Conservation (phyloP, 768 basidiomycete species). For the Pleurotus giganteus region DNA sequence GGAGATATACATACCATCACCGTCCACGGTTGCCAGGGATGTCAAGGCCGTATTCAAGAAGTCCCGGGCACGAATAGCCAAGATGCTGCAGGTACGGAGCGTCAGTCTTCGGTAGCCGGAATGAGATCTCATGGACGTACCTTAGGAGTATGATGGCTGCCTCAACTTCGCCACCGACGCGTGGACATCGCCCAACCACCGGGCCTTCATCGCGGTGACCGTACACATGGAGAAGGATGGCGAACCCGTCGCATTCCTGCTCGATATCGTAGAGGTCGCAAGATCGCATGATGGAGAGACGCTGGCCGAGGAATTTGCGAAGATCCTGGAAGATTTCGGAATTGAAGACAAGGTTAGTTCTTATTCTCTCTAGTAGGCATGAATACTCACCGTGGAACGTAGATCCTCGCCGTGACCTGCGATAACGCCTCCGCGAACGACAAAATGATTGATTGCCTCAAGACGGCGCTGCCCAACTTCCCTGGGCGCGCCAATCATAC, state of each 20-base stretch:
- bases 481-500: conserved; percentile 22
- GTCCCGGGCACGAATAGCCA: conserved; percentile 20
- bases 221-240: conserved; percentile 33
- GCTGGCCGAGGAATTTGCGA: conserved; percentile 30
- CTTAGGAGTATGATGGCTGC: conserved; percentile 25
- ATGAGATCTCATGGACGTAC: conserved; percentile 13
- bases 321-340: conserved; percentile 32
- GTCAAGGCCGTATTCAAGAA: conserved; percentile 25
- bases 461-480: conserved; percentile 17
- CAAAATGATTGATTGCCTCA: conserved; percentile 28
- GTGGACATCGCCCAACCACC: conserved; percentile 15
- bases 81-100: too few species aligned
- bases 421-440: conserved; percentile 37
- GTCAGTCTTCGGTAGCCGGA: too few species aligned
- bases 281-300: conserved; percentile 31
- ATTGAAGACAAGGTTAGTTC: conserved; percentile 32
- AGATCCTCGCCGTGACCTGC: conserved; percentile 31
- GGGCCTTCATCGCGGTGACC: conserved; percentile 13
- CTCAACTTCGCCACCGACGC: conserved; percentile 25
- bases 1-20: conserved; percentile 30
- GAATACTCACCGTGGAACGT: not conserved
- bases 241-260: conserved; percentile 19
- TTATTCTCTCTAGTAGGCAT: not conserved
- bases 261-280: conserved; percentile 38
- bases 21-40: conserved; percentile 29